Evolutionary conservation across 2,329 filamentous ascomycete genomes (phyloP).

Genomic region (Stagonosporopsis rhizophila): DNA sequence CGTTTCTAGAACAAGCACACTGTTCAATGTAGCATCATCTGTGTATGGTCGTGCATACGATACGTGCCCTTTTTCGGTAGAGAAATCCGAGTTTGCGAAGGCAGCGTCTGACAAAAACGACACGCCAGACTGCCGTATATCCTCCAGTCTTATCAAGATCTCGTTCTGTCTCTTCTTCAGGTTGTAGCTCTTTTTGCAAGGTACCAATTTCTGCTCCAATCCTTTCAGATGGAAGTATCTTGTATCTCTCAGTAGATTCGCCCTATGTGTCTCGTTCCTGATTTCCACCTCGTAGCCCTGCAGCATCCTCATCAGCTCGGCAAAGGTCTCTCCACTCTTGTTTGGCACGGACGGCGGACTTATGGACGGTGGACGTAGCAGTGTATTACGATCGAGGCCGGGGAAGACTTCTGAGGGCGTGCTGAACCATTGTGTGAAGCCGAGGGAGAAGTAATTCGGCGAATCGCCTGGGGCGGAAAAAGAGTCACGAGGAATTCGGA

Average conservation of each 20-base stretch:
- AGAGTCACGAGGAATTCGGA: conserved; percentile 87
- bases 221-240: conserved; percentile 94
- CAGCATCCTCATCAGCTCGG: conserved; percentile 80
- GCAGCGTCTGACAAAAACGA: conserved; percentile 63
- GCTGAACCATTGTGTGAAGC: conserved; percentile 87
- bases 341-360: conserved; percentile 81
- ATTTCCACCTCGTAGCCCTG: conserved; percentile 85
- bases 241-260: conserved; percentile 79
- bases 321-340: conserved; percentile 82
- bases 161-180: conserved; percentile 71
- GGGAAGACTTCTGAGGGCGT: conserved; percentile 83
- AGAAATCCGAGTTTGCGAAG: conserved; percentile 18
- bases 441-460: conserved; percentile 95
- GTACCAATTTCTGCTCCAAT: conserved; percentile 84
- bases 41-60: conserved; percentile 85
- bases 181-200: conserved; percentile 79
- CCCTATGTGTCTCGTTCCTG: conserved; percentile 77
- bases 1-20: conserved; percentile 76
- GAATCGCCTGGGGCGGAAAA: conserved; percentile 86
- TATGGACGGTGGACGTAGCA: conserved; percentile 87
- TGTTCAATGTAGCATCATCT: conserved; percentile 74
- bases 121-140: conserved; percentile 87
- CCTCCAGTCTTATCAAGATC: conserved; percentile 80
- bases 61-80: conserved; percentile 62
- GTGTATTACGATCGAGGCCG: conserved; percentile 76